Conservation (phyloP, 148 eudicot species). For the Rhododendron griersonianum region DNA sequence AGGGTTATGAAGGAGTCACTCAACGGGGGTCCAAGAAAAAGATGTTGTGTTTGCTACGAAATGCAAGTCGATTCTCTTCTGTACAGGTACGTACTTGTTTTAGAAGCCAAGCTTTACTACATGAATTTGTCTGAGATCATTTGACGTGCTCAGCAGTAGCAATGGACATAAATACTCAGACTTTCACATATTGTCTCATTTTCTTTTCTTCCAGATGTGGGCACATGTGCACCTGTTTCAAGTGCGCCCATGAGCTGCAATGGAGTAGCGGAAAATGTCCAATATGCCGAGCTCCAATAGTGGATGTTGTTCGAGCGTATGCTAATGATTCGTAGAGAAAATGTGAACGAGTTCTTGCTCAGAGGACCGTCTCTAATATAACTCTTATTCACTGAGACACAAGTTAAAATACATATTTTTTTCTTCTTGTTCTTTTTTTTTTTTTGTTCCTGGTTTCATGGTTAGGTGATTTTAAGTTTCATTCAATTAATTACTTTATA, state of each 20-base stretch:
- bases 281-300: constrained; percentile 56
- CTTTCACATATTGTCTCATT: background rate
- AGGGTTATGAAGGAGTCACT: constrained; percentile 11
- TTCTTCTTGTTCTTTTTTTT: background rate
- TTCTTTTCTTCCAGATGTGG: constrained; percentile 59
- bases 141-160: background rate
- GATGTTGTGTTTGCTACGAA: constrained; percentile 62
- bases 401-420: background rate
- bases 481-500: background rate
- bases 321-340: constrained; percentile 18
- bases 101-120: background rate
- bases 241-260: constrained; percentile 62
- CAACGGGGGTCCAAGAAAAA: constrained; percentile 22
- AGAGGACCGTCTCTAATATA: constrained; percentile 18
- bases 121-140: background rate
- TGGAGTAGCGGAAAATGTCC: constrained; percentile 68
- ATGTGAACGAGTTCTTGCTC: constrained; percentile 21
- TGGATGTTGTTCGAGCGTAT: constrained; percentile 61
- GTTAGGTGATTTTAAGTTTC: background rate
- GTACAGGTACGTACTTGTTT: constrained; percentile 65
- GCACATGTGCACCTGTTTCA: constrained; percentile 86
- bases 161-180: background rate
- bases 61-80: constrained; percentile 64
- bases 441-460: background rate
- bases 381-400: background rate